phyloP scores from a whole-genome alignment of 371 early-diverging fungal species.

The Mucor lusitanicus region DNA sequence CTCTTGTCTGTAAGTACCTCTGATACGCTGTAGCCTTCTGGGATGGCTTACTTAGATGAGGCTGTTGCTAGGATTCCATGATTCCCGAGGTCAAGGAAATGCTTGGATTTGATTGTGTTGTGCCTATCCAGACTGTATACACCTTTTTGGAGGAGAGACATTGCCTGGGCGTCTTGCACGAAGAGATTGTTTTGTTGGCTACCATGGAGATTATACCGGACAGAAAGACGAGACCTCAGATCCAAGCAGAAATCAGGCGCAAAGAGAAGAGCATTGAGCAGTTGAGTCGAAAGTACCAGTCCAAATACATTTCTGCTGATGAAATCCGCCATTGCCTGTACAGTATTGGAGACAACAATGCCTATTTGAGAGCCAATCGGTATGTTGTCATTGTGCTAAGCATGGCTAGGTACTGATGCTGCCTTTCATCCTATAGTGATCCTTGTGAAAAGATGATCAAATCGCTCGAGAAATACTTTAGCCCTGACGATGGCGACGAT shows the following conservation, averaged over 20 bases:
- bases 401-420: neutral
- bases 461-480: constrained; percentile 71
- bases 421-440: constrained; percentile 56
- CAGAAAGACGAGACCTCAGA: constrained; percentile 73
- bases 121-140: constrained; percentile 89
- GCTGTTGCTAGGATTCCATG: constrained; percentile 72
- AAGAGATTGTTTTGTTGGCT: constrained; percentile 80
- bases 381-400: constrained; percentile 22
- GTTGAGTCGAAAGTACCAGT: constrained; percentile 80
- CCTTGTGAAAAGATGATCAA: constrained; percentile 93
- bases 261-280: constrained; percentile 92
- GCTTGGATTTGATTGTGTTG: constrained; percentile 80
- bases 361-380: constrained; percentile 86
- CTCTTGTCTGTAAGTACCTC: constrained; percentile 66
- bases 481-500: constrained; percentile 55
- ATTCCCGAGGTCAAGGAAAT: constrained; percentile 85
- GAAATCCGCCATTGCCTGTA: constrained; percentile 88
- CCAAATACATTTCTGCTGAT: constrained; percentile 57
- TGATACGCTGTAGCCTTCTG: no score
- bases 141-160: constrained; percentile 65
- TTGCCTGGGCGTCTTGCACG: constrained; percentile 71
- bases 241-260: constrained; percentile 84
- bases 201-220: constrained; percentile 89
- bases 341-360: constrained; percentile 95
- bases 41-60: neutral